Base-by-base conservation (phyloP, 768 basidiomycete species). In the Serendipita sp. region DNA sequence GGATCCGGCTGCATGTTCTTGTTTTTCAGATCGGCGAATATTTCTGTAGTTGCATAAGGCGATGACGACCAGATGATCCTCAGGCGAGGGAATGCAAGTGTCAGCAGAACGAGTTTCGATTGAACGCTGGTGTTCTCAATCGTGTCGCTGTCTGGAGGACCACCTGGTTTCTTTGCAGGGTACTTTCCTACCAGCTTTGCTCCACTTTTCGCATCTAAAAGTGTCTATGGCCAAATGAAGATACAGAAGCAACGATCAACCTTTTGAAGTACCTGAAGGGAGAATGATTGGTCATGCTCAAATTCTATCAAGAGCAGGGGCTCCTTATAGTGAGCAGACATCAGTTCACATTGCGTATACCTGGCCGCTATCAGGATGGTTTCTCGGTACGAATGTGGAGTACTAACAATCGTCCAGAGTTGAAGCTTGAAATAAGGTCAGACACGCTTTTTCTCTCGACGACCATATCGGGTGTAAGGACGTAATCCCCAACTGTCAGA, bases 61-160 rank as follows among this genome's bases (percentile, higher is more conserved):
- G 94, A 97, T 1, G 93, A 93, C 0, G 93, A 93, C 96, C 96
- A 98, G 72, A 99, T 89, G 71, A 97, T 89, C 48, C 91, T 85
- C 2, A 99, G 76, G 13, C 90, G 86, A 0, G 94, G 96, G 72
- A 98, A 98, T 4, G 88, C 79, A 32, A 98, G 81, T 0, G 88
- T 86, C 3, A 99, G 82, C 15, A 98, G 80, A 34, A 90, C 91
- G 41, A 99, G 82, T 70, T 96, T 96, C n/a, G 89, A 85, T 73
- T 97, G 95, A 18, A 97, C 78, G 48, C 82, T 78, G 15, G 83
- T 78, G 0, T 78, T 73, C 45, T 73, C 81, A 69, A 58, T 75
- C 69, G 76, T 46, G 23, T 75, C 74, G 16, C 68, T 23, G 44
- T 71, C 72, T 10, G 68, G 51, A 10, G 70, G 66, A 3, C 68